Base-by-base conservation (phyloP, 2,329 filamentous ascomycete genomes). In the Septoria linicola region DNA sequence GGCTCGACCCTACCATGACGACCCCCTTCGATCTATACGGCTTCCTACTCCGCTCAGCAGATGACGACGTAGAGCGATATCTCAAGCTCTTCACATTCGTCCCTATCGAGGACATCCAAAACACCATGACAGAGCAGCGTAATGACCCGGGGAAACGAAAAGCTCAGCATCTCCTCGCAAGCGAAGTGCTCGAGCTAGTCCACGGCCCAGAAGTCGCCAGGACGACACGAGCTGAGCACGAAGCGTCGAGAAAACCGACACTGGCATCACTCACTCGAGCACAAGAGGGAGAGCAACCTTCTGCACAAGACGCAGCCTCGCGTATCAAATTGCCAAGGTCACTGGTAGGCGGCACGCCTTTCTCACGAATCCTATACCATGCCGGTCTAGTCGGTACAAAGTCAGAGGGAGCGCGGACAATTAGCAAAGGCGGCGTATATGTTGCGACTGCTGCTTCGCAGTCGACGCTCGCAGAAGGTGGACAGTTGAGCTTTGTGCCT, bases 71-170 rank as follows among this genome's bases (percentile, higher is more conserved):
- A 3, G 87, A 90, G 69, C 80, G 77, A 25, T 86, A 95, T 56
- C 77, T 99, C 34, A 92, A 88, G 66, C 80, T 96, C 17, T 90
- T 99, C 67, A 99, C 93, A 0, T 96, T 99, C 67, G 70, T 96
- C 31, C 87, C 92, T 0, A 62, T 88, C 2, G 65, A 77, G 6
- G 69, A 82, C n/a, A 95, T 99, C 58, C 66, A 76, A 2, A 63
- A 74, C 11, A 69, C 88, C 45, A 87, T 97, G 80, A 68, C 74
- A 25, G 69, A 85, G 55, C 91, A 97, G 60, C 71, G 70, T 7
- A 57, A 76, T 21, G 80, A 91, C 49, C 87, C 88, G 0, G 79
- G 83, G 1, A 82, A 85, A 70, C 83, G 93, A 23, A 68, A 82
- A 49, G 90, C 92, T 2, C 92, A 99, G 62, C 91, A 96, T 65